Percentiles rank a stretch among this genome's conserved stretches.
Conservation (phyloP, 805 yeast genomes). For the Nakazawaea anatomiae region DNA sequence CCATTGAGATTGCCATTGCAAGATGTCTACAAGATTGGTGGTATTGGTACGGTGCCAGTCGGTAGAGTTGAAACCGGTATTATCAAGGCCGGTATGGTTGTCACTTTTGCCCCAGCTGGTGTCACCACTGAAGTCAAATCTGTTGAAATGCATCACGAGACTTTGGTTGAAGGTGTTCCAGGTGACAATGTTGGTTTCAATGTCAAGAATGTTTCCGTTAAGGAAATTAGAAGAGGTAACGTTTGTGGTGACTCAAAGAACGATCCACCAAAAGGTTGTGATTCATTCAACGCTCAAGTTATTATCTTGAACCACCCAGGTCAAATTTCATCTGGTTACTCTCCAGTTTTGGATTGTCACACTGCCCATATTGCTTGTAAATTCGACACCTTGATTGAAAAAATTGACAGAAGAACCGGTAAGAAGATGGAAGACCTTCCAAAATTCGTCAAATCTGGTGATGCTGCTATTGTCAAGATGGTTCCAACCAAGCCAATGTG, state of each 20-base stretch:
- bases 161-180: slow-evolving; percentile 72
- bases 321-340: slow-evolving; percentile 86
- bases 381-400: slow-evolving; percentile 65
- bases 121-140: slow-evolving; percentile 88
- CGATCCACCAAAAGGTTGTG: slow-evolving; percentile 80
- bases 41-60: slow-evolving; percentile 88
- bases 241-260: slow-evolving; percentile 86
- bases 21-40: slow-evolving; percentile 92
- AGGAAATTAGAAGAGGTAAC: slow-evolving; percentile 91
- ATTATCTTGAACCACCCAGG: slow-evolving; percentile 89
- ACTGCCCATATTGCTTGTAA: slow-evolving; percentile 91
- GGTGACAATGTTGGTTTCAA: slow-evolving; percentile 92
- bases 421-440: slow-evolving; percentile 86
- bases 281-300: slow-evolving; percentile 80
- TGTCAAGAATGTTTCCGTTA: slow-evolving; percentile 85
- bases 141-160: slow-evolving; percentile 85
- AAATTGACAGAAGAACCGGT: slow-evolving; percentile 92
- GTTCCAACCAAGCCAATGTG: slow-evolving; percentile 89
- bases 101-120: slow-evolving; percentile 85
- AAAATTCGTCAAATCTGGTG: slow-evolving; percentile 93
- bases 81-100: slow-evolving; percentile 88
- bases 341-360: slow-evolving; percentile 90
- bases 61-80: slow-evolving; percentile 93
- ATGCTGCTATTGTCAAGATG: slow-evolving; percentile 90
- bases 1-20: slow-evolving; percentile 86